Conservation (phyloP, 768 basidiomycete genomes). For the Mycena polygramma region DNA sequence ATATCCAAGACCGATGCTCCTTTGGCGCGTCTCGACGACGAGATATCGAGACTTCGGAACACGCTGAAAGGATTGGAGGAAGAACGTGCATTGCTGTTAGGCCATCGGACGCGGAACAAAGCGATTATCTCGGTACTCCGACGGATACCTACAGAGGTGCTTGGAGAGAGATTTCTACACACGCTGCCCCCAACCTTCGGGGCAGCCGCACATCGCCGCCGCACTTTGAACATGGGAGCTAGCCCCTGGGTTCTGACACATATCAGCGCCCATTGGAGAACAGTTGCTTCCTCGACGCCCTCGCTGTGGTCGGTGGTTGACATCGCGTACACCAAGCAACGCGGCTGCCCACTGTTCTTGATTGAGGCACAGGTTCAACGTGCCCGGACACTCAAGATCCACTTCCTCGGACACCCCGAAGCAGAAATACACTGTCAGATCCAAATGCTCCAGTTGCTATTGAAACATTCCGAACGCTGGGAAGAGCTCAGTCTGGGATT, state of each 20-base stretch:
- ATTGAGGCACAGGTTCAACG: not conserved
- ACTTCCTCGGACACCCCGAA: not conserved
- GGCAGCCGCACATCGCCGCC: not conserved
- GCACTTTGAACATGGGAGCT: not conserved
- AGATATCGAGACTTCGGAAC: constrained; percentile 9
- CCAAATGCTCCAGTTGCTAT: not conserved
- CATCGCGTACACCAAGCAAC: no score
- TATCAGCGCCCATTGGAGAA: constrained; percentile 14
- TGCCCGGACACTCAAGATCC: not conserved
- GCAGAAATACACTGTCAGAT: not conserved
- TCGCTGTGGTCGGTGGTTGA: constrained; percentile 16
- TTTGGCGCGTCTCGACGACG: not conserved
- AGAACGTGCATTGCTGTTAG: not conserved
- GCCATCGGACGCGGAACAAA: not conserved
- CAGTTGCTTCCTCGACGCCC: constrained; percentile 4
- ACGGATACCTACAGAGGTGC: constrained; percentile 16
- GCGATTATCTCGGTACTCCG: constrained; percentile 10
- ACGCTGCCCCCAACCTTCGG: constrained; percentile 8
- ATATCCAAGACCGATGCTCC: not conserved
- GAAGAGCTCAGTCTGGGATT: no score
- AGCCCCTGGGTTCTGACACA: constrained; percentile 15
- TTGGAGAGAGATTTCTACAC: constrained; percentile 12
- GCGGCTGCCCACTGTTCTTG: not conserved
- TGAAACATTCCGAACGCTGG: no score
- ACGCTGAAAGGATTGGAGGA: not conserved